Conservation (phyloP, 1,139 yeast genomes). For the Kodamaea ohmeri region DNA sequence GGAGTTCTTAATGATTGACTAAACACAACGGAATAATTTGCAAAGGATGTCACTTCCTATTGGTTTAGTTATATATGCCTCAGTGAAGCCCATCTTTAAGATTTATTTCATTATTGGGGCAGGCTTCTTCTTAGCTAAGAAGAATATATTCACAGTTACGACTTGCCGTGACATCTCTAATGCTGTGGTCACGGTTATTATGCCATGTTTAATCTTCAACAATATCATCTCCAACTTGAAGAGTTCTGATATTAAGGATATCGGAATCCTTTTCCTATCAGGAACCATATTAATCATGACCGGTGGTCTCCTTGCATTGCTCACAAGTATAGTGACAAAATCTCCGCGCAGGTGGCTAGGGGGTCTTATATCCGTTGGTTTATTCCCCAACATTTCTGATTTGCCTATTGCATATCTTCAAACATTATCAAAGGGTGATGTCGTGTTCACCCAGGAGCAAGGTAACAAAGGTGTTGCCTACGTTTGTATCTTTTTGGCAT, state of each 20-base stretch:
- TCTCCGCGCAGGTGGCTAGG: slow-evolving; percentile 78
- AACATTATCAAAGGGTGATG: slow-evolving; percentile 65
- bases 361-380: slow-evolving; percentile 64
- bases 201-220: slow-evolving; percentile 78
- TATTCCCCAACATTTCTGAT: slow-evolving; percentile 74
- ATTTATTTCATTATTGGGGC: slow-evolving; percentile 71
- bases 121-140: slow-evolving; percentile 67
- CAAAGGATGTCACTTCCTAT: slow-evolving; percentile 27
- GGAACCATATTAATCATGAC: slow-evolving; percentile 43
- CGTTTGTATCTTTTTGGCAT: slow-evolving; percentile 73
- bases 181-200: slow-evolving; percentile 64
- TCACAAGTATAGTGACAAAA: slow-evolving; percentile 35
- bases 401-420: slow-evolving; percentile 88
- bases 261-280: slow-evolving; percentile 69
- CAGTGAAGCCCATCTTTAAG: slow-evolving; percentile 85
- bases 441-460: slow-evolving; percentile 52
- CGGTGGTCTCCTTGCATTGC: slow-evolving; percentile 37
- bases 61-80: slow-evolving; percentile 72
- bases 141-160: slow-evolving; percentile 67
- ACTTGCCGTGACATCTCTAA: slow-evolving; percentile 73
- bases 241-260: slow-evolving; percentile 66
- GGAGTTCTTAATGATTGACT: no score
- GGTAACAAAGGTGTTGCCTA: slow-evolving; percentile 84
- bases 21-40: neutral
- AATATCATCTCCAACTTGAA: slow-evolving; percentile 70